Base-by-base conservation (phyloP, 768 basidiomycete genomes). In the Asterophora lycoperdoides region DNA sequence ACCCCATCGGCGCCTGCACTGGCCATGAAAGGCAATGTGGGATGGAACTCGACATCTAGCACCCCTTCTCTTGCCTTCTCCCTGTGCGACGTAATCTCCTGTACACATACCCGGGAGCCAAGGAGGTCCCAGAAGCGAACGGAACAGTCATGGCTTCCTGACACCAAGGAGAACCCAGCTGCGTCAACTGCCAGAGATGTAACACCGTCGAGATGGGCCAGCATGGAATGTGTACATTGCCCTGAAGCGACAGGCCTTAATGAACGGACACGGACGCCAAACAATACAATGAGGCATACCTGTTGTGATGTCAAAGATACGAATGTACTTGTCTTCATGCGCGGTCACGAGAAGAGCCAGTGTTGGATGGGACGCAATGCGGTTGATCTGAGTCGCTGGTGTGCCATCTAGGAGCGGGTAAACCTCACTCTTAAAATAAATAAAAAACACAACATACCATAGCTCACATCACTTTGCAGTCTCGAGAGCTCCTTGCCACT, bases 1-100 rank as follows among this genome's bases (percentile, higher is more conserved):
- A 92, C 86, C 20, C 94, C 93, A 68, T 97, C 95, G 10, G 92
- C 91, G n/a, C 95, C 95, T 15, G 90, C 89, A 64, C 90, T 95
- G 13, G 87, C 91, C 78, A 96, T 82, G 61, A 93, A 82, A 23
- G 89, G 87, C 48, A 93, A 66, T 51, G 85, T 79, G 10, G 86
- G 82, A 62, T 92, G 89, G 69, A 89, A 89, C 54, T 87, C 84
- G 10, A 95, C 85, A 57, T 84, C 89, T 54, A 96, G 73, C 17
- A 95, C 91, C 34, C 96, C 96, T 65, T 97, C 93, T 44, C 82
- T 78, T 35, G 83, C 86, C 68, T 94, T 95, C 71, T 86, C 81
- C 40, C 95, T 81, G 69, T 98, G 96, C 32, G 80, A 81, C 28
- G 89, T 85, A 51, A 89, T 79, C 66, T 98, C 96, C 60, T 98